Base-by-base conservation (phyloP, 2,329 filamentous ascomycete genomes). In the Cryphonectria radicalis region DNA sequence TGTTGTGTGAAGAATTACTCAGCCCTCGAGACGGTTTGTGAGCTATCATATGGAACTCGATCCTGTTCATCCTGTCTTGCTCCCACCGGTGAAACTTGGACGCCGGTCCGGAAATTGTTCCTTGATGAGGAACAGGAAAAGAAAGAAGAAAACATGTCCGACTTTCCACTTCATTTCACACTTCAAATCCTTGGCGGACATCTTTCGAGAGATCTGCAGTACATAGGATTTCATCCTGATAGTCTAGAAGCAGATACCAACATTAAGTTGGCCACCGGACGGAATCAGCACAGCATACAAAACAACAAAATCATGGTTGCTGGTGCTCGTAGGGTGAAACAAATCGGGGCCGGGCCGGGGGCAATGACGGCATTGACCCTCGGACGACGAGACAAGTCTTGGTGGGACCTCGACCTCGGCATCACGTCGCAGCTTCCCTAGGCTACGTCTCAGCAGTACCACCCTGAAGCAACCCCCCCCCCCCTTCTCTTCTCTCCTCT, bases 301-400 rank as follows among this genome's bases (percentile, higher is more conserved):
- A 8, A 50, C 17, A 50, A 50, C 19, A 22, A 50, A 22, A 19
- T 19, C 19, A 50, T 7, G 19, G 43, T 11, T 40, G 3, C 1
- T 22, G n/a, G 53, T 55, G 53, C n/a, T 55, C 4, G 28, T 28
- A 28, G 32, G 32, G 32, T 8, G 43, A 22, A 11, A n/a, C 19
- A 50, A 22, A 50, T n/a, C 22, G 46, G 46, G 46, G 46, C 22
- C 46, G 22, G 46, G 46, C n/a, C 22, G 46, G 19, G 22, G 46
- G 46, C 46, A 50, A 65, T 65, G 63, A 65, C 63, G 63, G 63
- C 40, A 35, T 46, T 46, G 63, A 65, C 63, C 43, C 63, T 65
- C 42, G 42, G 40, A 22, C 22, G 11, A 28, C n/a, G 22, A 8
- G 19, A 42, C n/a, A 7, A 3, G 13, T 14, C n/a, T 14, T 25